Base-by-base conservation (phyloP, 2,329 filamentous ascomycete genomes). In the Thelonectria rubi region DNA sequence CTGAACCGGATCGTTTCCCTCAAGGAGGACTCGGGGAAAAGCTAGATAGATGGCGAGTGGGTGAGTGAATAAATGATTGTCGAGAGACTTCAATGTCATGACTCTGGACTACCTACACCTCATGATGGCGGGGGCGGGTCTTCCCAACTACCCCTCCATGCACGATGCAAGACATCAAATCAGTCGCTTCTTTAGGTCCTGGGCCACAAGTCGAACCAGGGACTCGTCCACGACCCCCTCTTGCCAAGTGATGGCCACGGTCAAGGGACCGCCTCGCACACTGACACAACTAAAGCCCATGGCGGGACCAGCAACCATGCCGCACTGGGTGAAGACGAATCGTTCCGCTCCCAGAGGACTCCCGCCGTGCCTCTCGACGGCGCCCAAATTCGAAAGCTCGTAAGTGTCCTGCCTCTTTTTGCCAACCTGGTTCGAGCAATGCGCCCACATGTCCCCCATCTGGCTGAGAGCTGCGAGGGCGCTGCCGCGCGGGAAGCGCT, bases 1-100 rank as follows among this genome's bases (percentile, higher is more conserved):
- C 80, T 98, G 30, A 98, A 98, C 80, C 86, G 93, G 53, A 97
- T 98, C 72, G 94, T 98, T 20, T 92, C 91, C 49, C 78, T 97
- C 73, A 97, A 97, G 81, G 94, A 97, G 78, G 92, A 96, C 73
- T 80, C 86, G n/a, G 88, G 88, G 58, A 93, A 93, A 83, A 74
- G 70, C 42, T 73, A 65, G 59, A 46, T 20, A 40, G 40, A 48
- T 42, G 34, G 46, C 10, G 20, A 30, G 54, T 51, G 15, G 17
- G 10, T 51, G 47, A 21, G 26, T 45, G 26, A 58, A 53, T 37
- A 58, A 17, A n/a, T 17, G 10, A 15, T 47, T 47, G 20, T 12
- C 21, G 7, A 24, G 21, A 3, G 21, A 24, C 26, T 30, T 6
- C 4, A 30, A 30, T 30, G 26, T 8, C 7, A 30, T 30, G 26